A percentile compares a stretch with the other conserved stretches of the same genome.
phyloP scores from a whole-genome alignment of 129 eudicot genomes.

The Centaurea solstitialis region DNA sequence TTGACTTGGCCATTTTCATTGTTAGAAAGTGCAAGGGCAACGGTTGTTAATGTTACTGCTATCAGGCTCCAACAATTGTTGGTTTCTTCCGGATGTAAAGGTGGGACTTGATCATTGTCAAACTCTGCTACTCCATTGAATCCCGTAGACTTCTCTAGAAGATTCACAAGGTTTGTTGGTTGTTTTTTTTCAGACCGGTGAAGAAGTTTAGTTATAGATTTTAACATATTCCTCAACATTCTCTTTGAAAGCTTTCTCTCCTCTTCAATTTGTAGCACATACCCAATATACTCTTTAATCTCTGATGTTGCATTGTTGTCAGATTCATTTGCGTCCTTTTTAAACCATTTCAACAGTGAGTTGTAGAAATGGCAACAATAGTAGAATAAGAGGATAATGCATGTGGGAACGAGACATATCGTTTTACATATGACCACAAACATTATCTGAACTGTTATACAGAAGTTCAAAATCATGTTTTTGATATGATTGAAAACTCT shows the following conservation, averaged over 20 bases:
- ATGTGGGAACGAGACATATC: background rate
- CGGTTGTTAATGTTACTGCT: slow-evolving; percentile 32
- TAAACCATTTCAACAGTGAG: background rate
- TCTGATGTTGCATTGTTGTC: background rate
- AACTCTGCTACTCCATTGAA: slow-evolving; percentile 29
- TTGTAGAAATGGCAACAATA: background rate
- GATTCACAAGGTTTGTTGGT: slow-evolving; percentile 2
- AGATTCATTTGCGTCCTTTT: background rate
- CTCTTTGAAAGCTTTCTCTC: slow-evolving; percentile 24
- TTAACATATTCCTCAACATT: slow-evolving; percentile 3
- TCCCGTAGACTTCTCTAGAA: background rate
- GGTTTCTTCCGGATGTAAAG: slow-evolving; percentile 10
- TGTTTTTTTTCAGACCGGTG: slow-evolving; percentile 9
- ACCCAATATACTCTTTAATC: background rate
- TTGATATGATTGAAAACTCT: slow-evolving; percentile 4
- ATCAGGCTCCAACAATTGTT: slow-evolving; percentile 38
- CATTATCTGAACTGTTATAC: slow-evolving; percentile 14
- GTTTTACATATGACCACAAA: slow-evolving; percentile 22
- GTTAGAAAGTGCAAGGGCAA: slow-evolving; percentile 36
- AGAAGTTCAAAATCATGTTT: background rate
- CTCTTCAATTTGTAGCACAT: slow-evolving; percentile 29
- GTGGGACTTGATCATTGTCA: slow-evolving; percentile 13
- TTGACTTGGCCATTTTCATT: background rate
- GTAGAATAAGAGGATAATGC: background rate
- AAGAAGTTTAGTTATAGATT: slow-evolving; percentile 11